phyloP scores from a whole-genome alignment of 2,329 filamentous ascomycete genomes.

The Triangularia setosa region DNA sequence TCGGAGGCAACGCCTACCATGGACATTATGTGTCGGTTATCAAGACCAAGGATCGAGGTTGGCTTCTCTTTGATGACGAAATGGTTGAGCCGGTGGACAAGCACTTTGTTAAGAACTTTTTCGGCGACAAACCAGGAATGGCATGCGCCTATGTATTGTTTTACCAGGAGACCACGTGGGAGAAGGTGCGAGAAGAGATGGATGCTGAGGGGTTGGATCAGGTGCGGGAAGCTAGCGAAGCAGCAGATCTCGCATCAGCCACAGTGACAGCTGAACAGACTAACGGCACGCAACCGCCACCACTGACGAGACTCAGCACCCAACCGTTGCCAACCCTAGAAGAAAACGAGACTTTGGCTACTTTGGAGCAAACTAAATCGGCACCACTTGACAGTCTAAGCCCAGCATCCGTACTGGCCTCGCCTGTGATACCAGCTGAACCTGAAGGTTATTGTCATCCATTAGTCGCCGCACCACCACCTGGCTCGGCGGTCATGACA shows the following conservation, averaged over 20 bases:
- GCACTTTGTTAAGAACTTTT: slow-evolving; percentile 93
- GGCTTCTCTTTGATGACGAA: slow-evolving; percentile 96
- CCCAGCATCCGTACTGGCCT: slow-evolving; percentile 15
- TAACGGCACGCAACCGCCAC: slow-evolving; percentile 37
- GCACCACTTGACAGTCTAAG: slow-evolving; percentile 44
- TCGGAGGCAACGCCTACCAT: slow-evolving; percentile 93
- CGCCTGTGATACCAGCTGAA: slow-evolving; percentile 24
- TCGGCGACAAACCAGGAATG: slow-evolving; percentile 84
- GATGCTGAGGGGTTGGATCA: slow-evolving; percentile 72
- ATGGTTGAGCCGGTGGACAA: slow-evolving; percentile 98
- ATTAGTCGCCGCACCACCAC: slow-evolving; percentile 30
- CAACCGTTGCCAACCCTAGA: slow-evolving; percentile 44
- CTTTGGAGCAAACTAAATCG: slow-evolving; percentile 63
- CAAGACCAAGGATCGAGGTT: slow-evolving; percentile 93
- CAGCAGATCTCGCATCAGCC: slow-evolving; percentile 49
- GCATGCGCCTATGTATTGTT: slow-evolving; percentile 97
- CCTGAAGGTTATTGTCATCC: slow-evolving; percentile 25
- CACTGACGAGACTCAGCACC: slow-evolving; percentile 49
- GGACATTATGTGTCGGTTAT: slow-evolving; percentile 97
- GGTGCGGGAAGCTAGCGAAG: slow-evolving; percentile 52
- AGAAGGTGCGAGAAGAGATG: slow-evolving; percentile 69
- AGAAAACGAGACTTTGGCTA: slow-evolving; percentile 51
- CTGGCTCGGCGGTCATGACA: slow-evolving; percentile 26
- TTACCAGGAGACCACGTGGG: slow-evolving; percentile 83
- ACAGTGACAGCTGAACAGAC: slow-evolving; percentile 40